A percentile compares a stretch with the other conserved stretches of the same genome.
Conservation (phyloP, 176 grass and related monocot genomes). For the Melocanna baccifera region DNA sequence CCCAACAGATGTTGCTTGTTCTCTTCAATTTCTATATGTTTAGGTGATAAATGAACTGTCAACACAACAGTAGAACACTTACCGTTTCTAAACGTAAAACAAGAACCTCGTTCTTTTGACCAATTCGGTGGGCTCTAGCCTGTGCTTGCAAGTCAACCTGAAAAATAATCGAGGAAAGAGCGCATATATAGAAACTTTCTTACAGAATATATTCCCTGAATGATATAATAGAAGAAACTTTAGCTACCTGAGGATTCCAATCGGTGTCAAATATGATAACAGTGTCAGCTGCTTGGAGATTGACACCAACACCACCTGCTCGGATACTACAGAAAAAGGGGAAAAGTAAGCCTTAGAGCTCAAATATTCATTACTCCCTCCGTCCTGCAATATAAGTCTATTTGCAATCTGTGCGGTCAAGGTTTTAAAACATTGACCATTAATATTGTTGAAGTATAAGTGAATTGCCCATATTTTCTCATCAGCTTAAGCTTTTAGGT, state of each 20-base stretch:
- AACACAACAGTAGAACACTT: slow-evolving; percentile 25
- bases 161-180: slow-evolving; percentile 18
- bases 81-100: slow-evolving; percentile 98
- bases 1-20: slow-evolving; percentile 4
- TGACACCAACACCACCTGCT: slow-evolving; percentile 94
- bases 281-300: slow-evolving; percentile 99
- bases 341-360: slow-evolving; percentile 6
- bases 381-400: background rate
- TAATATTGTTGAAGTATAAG: background rate
- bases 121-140: slow-evolving; percentile 96
- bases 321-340: slow-evolving; percentile 70
- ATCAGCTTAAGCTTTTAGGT: too few species aligned
- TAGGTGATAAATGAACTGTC: slow-evolving; percentile 15
- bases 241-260: slow-evolving; percentile 96
- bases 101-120: slow-evolving; percentile 99
- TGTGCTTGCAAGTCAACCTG: slow-evolving; percentile 99
- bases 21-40: background rate
- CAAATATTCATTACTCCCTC: slow-evolving; percentile 16
- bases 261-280: slow-evolving; percentile 99
- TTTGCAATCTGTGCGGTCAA: background rate
- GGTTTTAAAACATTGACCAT: background rate
- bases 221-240: slow-evolving; percentile 18
- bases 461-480: too few species aligned
- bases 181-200: background rate
- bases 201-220: slow-evolving; percentile 6